Percentiles rank a stretch among this genome's conserved stretches.
Evolutionary conservation across 129 eudicot genomes (phyloP).

Genomic region (Lactuca saligna): DNA sequence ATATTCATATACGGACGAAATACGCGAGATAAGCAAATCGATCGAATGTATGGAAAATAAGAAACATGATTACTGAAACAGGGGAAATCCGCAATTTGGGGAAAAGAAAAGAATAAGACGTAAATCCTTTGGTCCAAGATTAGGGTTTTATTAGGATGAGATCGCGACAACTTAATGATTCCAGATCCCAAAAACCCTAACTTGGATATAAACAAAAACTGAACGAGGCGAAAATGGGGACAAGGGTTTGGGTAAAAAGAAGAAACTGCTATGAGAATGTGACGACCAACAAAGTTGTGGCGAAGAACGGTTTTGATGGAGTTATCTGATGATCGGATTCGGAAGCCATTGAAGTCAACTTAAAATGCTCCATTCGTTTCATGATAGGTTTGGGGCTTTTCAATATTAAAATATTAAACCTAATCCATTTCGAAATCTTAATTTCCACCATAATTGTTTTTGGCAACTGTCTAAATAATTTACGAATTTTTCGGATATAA

Average conservation of each 20-base stretch:
- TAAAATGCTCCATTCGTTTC: constrained; percentile 4
- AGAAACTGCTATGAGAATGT: constrained; percentile 4
- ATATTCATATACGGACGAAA: not conserved
- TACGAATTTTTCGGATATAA: not conserved
- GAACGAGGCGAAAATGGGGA: not conserved
- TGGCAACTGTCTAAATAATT: not conserved
- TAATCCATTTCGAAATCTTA: not conserved
- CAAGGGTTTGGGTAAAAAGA: constrained; percentile 16
- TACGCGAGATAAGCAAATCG: not conserved
- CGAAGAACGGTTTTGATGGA: constrained; percentile 6
- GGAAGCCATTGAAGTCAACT: not conserved
- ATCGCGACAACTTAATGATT: constrained; percentile 15
- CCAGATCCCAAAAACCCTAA: constrained; percentile 45
- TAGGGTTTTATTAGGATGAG: constrained; percentile 31
- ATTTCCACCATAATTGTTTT: not conserved
- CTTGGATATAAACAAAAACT: constrained; percentile 4
- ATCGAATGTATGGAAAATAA: not conserved
- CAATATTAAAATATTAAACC: not conserved
- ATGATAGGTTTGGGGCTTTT: not conserved
- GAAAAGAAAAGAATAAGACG: not conserved
- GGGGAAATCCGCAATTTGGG: constrained; percentile 1
- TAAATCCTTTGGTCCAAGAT: constrained; percentile 13
- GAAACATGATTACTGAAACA: not conserved
- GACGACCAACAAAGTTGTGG: constrained; percentile 24
- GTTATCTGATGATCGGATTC: constrained; percentile 3